Percentiles rank a stretch among this genome's conserved stretches.
Evolutionary conservation across 2,329 filamentous ascomycete genomes (phyloP).

Genomic region (Cercospora sesami): DNA sequence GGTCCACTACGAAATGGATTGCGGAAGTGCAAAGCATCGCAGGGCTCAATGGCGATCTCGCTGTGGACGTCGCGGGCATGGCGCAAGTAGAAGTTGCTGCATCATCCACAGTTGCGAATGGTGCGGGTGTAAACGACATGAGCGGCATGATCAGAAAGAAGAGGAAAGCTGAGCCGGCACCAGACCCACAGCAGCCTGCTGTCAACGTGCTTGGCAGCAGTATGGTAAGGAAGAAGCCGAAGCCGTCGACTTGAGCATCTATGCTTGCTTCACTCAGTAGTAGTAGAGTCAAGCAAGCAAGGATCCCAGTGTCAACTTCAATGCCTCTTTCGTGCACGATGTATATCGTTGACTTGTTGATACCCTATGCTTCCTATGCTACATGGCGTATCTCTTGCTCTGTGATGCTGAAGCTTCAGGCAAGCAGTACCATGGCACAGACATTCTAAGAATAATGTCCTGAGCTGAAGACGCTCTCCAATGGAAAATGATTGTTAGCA

Average conservation of each 20-base stretch:
- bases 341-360: background rate
- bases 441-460: background rate
- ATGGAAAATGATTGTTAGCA: background rate
- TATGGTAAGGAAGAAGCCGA: conserved; percentile 60
- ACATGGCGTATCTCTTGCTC: background rate
- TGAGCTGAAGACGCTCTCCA: background rate
- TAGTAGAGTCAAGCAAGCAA: background rate
- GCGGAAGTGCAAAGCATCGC: conserved; percentile 56
- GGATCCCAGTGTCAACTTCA: too few species aligned
- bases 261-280: background rate
- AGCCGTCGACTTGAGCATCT: conserved; percentile 34
- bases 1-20: conserved; percentile 70
- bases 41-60: conserved; percentile 28
- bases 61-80: conserved; percentile 25
- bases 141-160: conserved; percentile 52
- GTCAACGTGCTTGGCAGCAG: conserved; percentile 55
- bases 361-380: background rate
- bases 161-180: conserved; percentile 41
- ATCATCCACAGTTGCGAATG: conserved; percentile 6
- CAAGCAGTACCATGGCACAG: background rate
- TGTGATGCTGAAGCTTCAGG: background rate
- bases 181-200: conserved; percentile 16
- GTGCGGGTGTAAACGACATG: conserved; percentile 34
- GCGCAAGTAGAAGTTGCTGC: conserved; percentile 15
- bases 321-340: background rate